Conservation (phyloP, 2,329 filamentous ascomycete species). For the Apiospora malaysiana region DNA sequence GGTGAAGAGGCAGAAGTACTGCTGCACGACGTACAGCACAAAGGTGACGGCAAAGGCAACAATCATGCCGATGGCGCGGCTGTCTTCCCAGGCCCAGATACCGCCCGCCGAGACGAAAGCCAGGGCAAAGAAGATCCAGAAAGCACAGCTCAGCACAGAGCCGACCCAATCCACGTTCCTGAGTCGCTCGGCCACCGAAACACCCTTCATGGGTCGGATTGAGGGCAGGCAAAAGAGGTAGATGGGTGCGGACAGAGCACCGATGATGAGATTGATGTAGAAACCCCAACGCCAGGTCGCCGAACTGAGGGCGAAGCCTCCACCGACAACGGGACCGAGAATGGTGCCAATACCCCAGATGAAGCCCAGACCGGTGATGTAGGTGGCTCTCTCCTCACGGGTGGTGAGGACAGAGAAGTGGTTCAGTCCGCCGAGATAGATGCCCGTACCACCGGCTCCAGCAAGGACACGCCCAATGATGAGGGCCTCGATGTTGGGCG, state of each 20-base stretch:
- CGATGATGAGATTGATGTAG: conserved; percentile 63
- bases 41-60: conserved; percentile 48
- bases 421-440: conserved; percentile 44
- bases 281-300: conserved; percentile 55
- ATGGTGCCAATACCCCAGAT: conserved; percentile 52
- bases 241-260: conserved; percentile 42
- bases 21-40: conserved; percentile 52
- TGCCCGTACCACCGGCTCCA: conserved; percentile 51
- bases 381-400: conserved; percentile 31
- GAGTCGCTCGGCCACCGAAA: conserved; percentile 33
- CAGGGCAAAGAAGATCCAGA: conserved; percentile 49
- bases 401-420: conserved; percentile 32
- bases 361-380: conserved; percentile 23
- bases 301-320: conserved; percentile 46
- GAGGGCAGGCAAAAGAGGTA: conserved; percentile 40
- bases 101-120: conserved; percentile 57
- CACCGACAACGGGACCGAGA: conserved; percentile 54
- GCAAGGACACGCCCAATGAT: conserved; percentile 55
- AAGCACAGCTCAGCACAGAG: conserved; percentile 46
- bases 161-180: conserved; percentile 52
- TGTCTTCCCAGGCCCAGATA: conserved; percentile 52
- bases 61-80: conserved; percentile 51
- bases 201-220: conserved; percentile 28
- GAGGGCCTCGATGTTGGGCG: conserved; percentile 50
- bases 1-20: conserved; percentile 49